Evolutionary conservation across 768 basidiomycete genomes (phyloP), one percentile per base, ranked within the genome.

Genomic region (Boletus rex-veris): DNA sequence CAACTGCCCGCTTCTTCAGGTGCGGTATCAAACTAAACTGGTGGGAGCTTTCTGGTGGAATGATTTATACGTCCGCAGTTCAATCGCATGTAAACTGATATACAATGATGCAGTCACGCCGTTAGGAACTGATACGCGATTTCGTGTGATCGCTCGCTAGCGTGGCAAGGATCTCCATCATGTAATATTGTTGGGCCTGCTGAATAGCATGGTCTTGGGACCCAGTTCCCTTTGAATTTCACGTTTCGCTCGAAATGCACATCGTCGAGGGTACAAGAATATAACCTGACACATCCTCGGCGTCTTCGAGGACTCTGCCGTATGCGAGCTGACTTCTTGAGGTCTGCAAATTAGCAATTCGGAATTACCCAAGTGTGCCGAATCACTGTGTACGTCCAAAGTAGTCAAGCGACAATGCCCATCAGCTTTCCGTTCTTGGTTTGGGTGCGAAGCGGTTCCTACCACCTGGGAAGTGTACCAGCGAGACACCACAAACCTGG

Each of bases 351-450:
- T 30, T 19, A 38, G 48, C n/a, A 42, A 28, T 33, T 11, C 33
- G 28, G 7, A 35, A 35, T 4, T 4, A 39, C 24, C 26, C 7
- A 18, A 47, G 12, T 45, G 37, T 11, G 12, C 40, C 5, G 24
- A 36, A 24, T 33, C 42, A 54, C 9, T 9, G 6, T 19, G 28
- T 31, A 19, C 36, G 11, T 15, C 36, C 35, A 45, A 31, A 33
- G 24, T 7, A 19, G 46, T 48, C 14, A 48, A 11, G 33, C 33
- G 31, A 30, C 15, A 7, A 16, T 54, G 52, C 66, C 69, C 71
- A 69, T 82, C 80, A 82, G 80, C 75, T 81, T 79, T 81, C 80
- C 80, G 80, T 82, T 82, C 80, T 82, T 76, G 75, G 71, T 75
- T 58, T 63, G 62, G 61, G 55, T 57, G 54, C 52, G 58, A 63